Evolutionary conservation across 2,329 filamentous ascomycete species (phyloP).

Genomic region (Alternaria longipes): DNA sequence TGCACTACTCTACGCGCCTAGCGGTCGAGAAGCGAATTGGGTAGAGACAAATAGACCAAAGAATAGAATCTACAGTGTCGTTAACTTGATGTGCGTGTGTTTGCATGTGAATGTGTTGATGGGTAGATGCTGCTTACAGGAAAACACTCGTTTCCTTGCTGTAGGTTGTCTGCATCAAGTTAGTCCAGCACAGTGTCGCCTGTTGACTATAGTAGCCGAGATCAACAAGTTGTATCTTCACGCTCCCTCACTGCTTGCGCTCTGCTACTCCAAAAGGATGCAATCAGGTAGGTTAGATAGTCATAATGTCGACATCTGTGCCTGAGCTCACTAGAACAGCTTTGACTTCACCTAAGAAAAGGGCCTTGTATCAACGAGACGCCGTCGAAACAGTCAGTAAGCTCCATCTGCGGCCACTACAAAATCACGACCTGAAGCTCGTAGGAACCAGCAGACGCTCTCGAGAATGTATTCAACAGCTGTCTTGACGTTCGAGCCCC

Average conservation of each 20-base stretch:
- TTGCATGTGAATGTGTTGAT: too few relatives aligned
- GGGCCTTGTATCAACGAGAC: conserved; percentile 6
- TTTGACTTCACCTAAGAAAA: neutral
- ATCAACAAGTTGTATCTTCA: neutral
- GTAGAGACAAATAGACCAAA: neutral
- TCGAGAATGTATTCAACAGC: too few relatives aligned
- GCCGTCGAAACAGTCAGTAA: conserved; percentile 3
- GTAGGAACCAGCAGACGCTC: too few relatives aligned
- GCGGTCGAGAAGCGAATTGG: conserved; percentile 8
- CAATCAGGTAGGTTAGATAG: neutral
- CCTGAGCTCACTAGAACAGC: neutral
- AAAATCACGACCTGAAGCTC: too few relatives aligned
- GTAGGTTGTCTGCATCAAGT: neutral
- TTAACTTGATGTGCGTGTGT: neutral
- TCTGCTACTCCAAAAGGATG: neutral
- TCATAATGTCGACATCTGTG: neutral
- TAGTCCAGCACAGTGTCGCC: neutral
- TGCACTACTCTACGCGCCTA: conserved; percentile 16
- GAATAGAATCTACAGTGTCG: neutral
- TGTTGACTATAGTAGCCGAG: neutral
- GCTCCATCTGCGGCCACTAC: neutral
- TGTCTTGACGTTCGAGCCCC: too few relatives aligned
- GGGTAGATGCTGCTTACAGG: neutral
- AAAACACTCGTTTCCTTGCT: neutral
- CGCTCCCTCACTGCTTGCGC: neutral